phyloP scores from a whole-genome alignment of 2,329 filamentous ascomycete species.

The Colletotrichum filicis region DNA sequence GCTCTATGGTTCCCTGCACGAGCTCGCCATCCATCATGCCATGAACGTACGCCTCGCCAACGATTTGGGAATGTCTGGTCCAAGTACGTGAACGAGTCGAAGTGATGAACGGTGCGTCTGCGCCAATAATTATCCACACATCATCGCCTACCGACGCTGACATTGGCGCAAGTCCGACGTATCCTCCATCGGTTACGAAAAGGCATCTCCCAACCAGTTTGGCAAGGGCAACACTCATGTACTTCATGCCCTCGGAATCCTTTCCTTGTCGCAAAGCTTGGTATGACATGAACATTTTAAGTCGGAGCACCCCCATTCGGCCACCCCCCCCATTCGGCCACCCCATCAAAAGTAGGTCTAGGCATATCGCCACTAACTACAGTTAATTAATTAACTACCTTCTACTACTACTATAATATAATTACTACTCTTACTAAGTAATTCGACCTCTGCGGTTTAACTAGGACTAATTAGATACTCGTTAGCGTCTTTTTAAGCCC shows the following conservation, averaged over 20 bases:
- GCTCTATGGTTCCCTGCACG: not conserved
- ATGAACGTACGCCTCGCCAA: conserved; percentile 11
- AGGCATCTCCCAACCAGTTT: not conserved
- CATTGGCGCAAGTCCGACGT: not conserved
- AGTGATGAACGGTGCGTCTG: not conserved
- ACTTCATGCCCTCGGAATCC: not conserved
- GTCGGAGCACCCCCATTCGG: too few species aligned
- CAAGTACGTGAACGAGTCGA: not conserved
- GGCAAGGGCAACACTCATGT: not conserved
- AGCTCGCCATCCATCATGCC: conserved; percentile 3
- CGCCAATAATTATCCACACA: not conserved
- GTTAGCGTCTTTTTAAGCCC: too few species aligned
- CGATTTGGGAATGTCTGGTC: not conserved
- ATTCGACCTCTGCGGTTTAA: too few species aligned
- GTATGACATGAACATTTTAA: not conserved
- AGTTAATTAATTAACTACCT: too few species aligned
- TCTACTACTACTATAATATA: too few species aligned
- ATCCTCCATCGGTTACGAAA: not conserved
- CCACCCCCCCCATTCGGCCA: too few species aligned
- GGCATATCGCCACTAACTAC: too few species aligned
- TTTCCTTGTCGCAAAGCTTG: not conserved
- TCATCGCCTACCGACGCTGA: not conserved
- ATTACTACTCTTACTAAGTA: too few species aligned
- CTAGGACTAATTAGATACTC: too few species aligned
- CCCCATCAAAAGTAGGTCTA: too few species aligned